Evolutionary conservation across 352 stramenopile genomes (phyloP).

Genomic region (Phytophthora gonapodyides): DNA sequence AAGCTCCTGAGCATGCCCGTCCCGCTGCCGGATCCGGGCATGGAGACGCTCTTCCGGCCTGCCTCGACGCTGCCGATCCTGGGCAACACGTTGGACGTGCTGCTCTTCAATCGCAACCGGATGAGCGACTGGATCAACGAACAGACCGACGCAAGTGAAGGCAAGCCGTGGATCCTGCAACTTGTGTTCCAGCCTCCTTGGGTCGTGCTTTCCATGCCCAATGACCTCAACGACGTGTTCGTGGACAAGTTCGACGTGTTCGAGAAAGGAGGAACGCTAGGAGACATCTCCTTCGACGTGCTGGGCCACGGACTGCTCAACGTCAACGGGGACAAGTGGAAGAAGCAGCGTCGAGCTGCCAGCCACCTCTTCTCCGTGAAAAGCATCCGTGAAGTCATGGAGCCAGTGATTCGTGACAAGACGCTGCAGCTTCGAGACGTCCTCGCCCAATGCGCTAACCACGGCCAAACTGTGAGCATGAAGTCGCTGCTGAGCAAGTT

Average conservation of each 20-base stretch:
- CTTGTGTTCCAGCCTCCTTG: slow-evolving; percentile 33
- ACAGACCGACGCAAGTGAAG: slow-evolving; percentile 32
- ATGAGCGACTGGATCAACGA: slow-evolving; percentile 60
- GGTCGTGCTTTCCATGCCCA: slow-evolving; percentile 41
- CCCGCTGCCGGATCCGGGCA: slow-evolving; percentile 27
- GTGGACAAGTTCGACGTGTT: slow-evolving; percentile 54
- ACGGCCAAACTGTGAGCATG: slow-evolving; percentile 21
- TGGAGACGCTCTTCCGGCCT: slow-evolving; percentile 32
- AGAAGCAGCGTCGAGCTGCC: slow-evolving; percentile 52
- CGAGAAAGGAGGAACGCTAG: slow-evolving; percentile 28
- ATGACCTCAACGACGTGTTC: slow-evolving; percentile 30
- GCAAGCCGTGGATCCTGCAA: slow-evolving; percentile 44
- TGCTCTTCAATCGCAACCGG: slow-evolving; percentile 32
- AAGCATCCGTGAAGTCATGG: slow-evolving; percentile 29
- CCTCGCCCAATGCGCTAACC: slow-evolving; percentile 13
- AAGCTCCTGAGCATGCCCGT: slow-evolving; percentile 29
- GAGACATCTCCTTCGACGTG: slow-evolving; percentile 36
- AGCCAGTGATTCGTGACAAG: slow-evolving; percentile 34
- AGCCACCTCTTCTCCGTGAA: slow-evolving; percentile 72
- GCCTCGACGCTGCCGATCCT: slow-evolving; percentile 34
- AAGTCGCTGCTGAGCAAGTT: slow-evolving; percentile 50
- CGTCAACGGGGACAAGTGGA: slow-evolving; percentile 44
- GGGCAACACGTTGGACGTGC: slow-evolving; percentile 36
- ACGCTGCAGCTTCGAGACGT: slow-evolving; percentile 31
- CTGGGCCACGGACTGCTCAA: slow-evolving; percentile 55